Base-by-base conservation (phyloP, 2,329 filamentous ascomycete species). In the Colletotrichum acutatum region DNA sequence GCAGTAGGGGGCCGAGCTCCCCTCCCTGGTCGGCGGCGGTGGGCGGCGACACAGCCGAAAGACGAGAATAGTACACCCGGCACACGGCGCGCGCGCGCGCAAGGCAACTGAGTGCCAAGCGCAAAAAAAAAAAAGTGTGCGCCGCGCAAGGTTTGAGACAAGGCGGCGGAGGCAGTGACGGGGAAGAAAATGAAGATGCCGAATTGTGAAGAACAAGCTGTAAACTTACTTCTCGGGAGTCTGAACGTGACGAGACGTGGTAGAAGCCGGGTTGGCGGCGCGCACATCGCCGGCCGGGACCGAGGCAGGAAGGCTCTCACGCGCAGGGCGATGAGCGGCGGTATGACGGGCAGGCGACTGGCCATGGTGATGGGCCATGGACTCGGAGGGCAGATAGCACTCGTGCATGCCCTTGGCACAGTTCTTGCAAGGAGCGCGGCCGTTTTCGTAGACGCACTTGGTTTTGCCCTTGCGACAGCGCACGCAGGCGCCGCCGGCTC, bases 401-500 rank as follows among this genome's bases (percentile, higher is more conserved):
- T 90, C 88, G 80, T 91, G 89, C 87, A 90, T 88, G 72, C 89
- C 89, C 81, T 91, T 91, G 60, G 88, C 87, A 81, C 89, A 91
- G 81, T 91, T 91, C 79, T 89, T 89, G 83, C 89, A 91, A 14
- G 89, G 89, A n/a, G 88, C 87, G 79, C 88, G 85, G 64, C 88
- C 89, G 77, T 89, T 90, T 75, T 90, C 89, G 82, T 91, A 91
- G 77, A 90, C 89, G 75, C 89, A 91, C 78, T 90, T 90, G 65
- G 89, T 91, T 81, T 91, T 91, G 82, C 89, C 89, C 79, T 90
- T 91, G 80, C 89, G 88, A 81, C 89, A 91, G 81, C 89, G 88
- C 76, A 90, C 89, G 76, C 89, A 91, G 77, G 89, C 89, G 77
- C 88, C 89, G 79, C 89, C 89, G 80, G 89, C 89, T 78, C 89